Percentiles rank a stretch among this genome's conserved stretches.
phyloP scores from a whole-genome alignment of 106 monocot genomes.

The Chionographis japonica region DNA sequence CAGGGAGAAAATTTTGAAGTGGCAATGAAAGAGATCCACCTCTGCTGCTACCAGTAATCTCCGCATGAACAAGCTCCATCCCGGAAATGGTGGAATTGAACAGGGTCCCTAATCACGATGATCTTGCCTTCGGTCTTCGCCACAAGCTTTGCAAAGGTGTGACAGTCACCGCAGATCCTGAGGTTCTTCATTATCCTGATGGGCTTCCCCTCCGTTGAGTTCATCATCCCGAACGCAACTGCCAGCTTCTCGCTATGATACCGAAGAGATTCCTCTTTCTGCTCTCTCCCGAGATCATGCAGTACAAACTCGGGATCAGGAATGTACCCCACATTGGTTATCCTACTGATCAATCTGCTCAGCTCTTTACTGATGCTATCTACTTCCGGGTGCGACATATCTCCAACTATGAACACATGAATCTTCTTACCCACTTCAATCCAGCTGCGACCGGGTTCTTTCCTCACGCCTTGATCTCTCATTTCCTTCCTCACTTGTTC shows the following conservation, averaged over 20 bases:
- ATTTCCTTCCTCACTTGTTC: slow-evolving; percentile 46
- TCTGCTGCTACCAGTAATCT: slow-evolving; percentile 52
- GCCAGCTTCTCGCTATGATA: slow-evolving; percentile 68
- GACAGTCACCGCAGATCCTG: slow-evolving; percentile 67
- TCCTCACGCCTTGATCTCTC: slow-evolving; percentile 45
- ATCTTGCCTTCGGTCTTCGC: slow-evolving; percentile 27
- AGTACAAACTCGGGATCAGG: slow-evolving; percentile 48
- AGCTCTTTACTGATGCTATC: slow-evolving; percentile 35
- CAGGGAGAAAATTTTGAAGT: no score
- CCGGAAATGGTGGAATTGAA: slow-evolving; percentile 59
- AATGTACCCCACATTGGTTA: slow-evolving; percentile 29
- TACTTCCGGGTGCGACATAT: slow-evolving; percentile 45
- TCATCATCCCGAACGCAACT: slow-evolving; percentile 49
- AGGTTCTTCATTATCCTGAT: slow-evolving; percentile 64
- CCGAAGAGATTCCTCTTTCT: slow-evolving; percentile 40
- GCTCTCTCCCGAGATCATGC: slow-evolving; percentile 54
- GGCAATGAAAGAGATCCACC: no score
- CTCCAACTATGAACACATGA: slow-evolving; percentile 56
- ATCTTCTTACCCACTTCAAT: slow-evolving; percentile 49
- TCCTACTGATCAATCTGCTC: slow-evolving; percentile 33
- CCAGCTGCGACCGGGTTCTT: slow-evolving; percentile 83
- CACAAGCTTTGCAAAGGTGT: slow-evolving; percentile 53
- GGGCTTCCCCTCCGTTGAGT: slow-evolving; percentile 34
- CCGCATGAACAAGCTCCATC: slow-evolving; percentile 57
- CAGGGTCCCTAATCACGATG: slow-evolving; percentile 51